Percentiles rank a stretch among this genome's conserved stretches.
Evolutionary conservation across 1,284 basidiomycete species (phyloP).

Genomic region (Ganoderma leucocontextum): DNA sequence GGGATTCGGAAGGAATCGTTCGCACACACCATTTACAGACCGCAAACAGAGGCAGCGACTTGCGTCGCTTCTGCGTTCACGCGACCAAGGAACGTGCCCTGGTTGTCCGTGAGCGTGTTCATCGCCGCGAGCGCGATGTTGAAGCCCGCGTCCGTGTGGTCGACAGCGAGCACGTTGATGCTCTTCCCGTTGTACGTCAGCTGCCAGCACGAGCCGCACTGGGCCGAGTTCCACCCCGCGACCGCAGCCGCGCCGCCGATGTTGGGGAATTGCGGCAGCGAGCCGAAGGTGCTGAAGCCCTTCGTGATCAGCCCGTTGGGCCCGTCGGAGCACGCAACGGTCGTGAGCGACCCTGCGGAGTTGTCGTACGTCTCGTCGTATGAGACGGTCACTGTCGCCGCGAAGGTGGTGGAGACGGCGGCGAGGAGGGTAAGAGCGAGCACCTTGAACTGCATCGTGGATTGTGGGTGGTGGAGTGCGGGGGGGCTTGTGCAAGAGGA

Average conservation of each 20-base stretch:
- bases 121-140: slow-evolving; percentile 47
- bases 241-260: slow-evolving; percentile 56
- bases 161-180: slow-evolving; percentile 53
- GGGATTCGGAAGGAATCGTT: background rate
- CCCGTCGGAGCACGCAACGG: slow-evolving; percentile 60
- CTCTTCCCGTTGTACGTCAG: slow-evolving; percentile 49
- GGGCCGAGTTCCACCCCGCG: slow-evolving; percentile 49
- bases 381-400: slow-evolving; percentile 43
- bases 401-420: slow-evolving; percentile 35
- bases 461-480: slow-evolving; percentile 5
- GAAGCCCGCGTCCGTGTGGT: slow-evolving; percentile 48
- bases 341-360: slow-evolving; percentile 40
- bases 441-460: slow-evolving; percentile 36
- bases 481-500: background rate
- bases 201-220: slow-evolving; percentile 58
- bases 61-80: slow-evolving; percentile 36
- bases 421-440: slow-evolving; percentile 36
- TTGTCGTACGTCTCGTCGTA: slow-evolving; percentile 56
- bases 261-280: slow-evolving; percentile 58
- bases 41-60: slow-evolving; percentile 36
- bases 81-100: slow-evolving; percentile 36
- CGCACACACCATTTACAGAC: slow-evolving; percentile 29
- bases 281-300: slow-evolving; percentile 54
- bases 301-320: slow-evolving; percentile 50
- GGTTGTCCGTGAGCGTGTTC: slow-evolving; percentile 40